Evolutionary conservation across 2,329 filamentous ascomycete genomes (phyloP), one percentile per base, ranked within the genome.

Genomic region (Zymoseptoria pseudotritici): DNA sequence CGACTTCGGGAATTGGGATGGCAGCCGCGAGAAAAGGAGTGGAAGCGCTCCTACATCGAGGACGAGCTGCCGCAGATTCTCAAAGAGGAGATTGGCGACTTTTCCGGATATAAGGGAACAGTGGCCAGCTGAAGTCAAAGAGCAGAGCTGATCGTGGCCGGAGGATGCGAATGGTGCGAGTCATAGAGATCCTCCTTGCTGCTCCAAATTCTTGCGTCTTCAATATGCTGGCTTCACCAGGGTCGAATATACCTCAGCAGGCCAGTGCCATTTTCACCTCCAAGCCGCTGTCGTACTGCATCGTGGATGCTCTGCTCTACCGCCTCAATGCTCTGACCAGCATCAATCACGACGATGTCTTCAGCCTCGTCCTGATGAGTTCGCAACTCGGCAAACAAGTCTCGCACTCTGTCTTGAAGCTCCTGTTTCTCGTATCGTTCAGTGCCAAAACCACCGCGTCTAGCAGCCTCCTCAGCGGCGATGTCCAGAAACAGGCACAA

Each of bases 361-460:
- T 80, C 78, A 24, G 76, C 76, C 60, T 81, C 79, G 55, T 78
- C 77, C 63, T 80, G 76, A 53, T 69, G 69, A 36, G 57, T 61
- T 31, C 64, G 58, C 65, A 87, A 69, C 11, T 77, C 76, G 50
- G 76, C 82, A 73, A 96, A 97, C 55, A 95, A 73, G 63, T 86
- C 82, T 20, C 90, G 79, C 13, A 97, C 94, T 9, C 85, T 82
- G 61, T 82, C 79, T 77, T 99, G 94, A 84, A 96, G 89, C 70
- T 86, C 85, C 61, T 82, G 83, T 72, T 85, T 88, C 77, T 99
- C 94, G 71, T 97, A 99, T 63, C 90, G 82, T 79, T 99, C 94
- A 19, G 82, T 83, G 1, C 94, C 94, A 79, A 87, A 99, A 0
- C 91, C 93, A n/a, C 91, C 91, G 19, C 94, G 81, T 67, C 82